These are phyloP conservation scores for Neurospora tetraspora DNA, from an alignment of 495 filamentous ascomycete genomes.

Conservation along the genomic window DNA sequence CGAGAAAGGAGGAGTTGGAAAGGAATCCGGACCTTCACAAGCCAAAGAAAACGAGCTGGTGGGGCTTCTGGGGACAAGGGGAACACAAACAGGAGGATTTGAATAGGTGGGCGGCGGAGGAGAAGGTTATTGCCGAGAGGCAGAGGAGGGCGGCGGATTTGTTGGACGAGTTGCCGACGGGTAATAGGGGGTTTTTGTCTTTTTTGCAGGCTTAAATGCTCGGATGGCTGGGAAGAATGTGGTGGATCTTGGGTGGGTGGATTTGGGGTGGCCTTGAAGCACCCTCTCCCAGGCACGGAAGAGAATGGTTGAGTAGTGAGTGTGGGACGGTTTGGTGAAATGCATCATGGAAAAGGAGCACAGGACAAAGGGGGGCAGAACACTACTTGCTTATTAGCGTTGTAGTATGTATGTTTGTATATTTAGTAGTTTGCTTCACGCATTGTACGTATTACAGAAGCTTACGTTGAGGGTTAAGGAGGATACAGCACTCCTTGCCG, in stretches of 20 bases:
- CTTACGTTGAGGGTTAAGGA: not conserved
- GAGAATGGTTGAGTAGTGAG: not conserved
- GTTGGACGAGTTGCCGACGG: slow-evolving; percentile 35
- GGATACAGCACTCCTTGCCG: not conserved
- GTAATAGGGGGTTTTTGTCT: slow-evolving; percentile 22
- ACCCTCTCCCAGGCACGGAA: not conserved
- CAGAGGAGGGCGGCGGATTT: slow-evolving; percentile 33
- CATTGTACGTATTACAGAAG: not conserved
- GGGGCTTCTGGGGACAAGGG: slow-evolving; percentile 41
- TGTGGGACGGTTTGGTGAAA: not conserved
- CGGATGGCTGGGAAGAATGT: not conserved
- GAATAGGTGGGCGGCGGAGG: slow-evolving; percentile 42
- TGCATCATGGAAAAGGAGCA: not conserved
- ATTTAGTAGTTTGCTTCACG: not conserved
- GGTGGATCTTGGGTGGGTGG: not conserved
- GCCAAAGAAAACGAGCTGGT: slow-evolving; percentile 15
- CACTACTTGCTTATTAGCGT: not conserved
- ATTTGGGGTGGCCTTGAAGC: not conserved
- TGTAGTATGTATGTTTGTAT: not conserved
- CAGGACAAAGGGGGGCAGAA: not conserved
- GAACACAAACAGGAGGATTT: slow-evolving; percentile 12
- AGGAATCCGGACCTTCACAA: slow-evolving; percentile 1
- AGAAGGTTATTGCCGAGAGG: slow-evolving; percentile 40
- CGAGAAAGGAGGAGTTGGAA: slow-evolving; percentile 20
- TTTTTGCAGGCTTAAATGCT: slow-evolving; percentile 28